These are phyloP conservation scores for Thelephora terrestris DNA, from an alignment of 1,284 basidiomycete genomes.

Conservation along the genomic window DNA sequence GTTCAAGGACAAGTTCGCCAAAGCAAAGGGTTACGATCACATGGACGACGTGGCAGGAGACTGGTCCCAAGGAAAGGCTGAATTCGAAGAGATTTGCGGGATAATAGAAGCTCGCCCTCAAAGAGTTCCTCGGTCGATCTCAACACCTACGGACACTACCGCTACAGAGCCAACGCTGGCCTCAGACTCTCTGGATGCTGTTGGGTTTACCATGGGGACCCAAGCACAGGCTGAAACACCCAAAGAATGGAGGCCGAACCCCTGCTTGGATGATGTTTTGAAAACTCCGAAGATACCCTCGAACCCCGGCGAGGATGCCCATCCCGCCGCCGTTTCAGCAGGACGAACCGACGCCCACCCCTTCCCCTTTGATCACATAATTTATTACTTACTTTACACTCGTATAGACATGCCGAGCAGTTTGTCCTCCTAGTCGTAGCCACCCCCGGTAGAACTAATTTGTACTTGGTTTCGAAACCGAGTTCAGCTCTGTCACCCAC, in stretches of 20 bases:
- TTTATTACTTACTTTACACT: too few species aligned
- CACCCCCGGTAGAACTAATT: too few species aligned
- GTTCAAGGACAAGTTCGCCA: slow-evolving; percentile 43
- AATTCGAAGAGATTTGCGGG: slow-evolving; percentile 45
- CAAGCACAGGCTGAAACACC: slow-evolving; percentile 22
- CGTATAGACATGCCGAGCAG: too few species aligned
- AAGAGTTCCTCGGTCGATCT: slow-evolving; percentile 3
- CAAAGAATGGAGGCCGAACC: slow-evolving; percentile 24
- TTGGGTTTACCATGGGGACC: neutral
- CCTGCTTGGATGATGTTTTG: slow-evolving; percentile 13
- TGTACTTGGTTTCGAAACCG: too few species aligned
- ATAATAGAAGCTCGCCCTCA: slow-evolving; percentile 38
- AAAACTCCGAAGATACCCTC: slow-evolving; percentile 29
- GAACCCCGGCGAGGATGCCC: slow-evolving; percentile 25
- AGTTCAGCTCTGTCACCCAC: too few species aligned
- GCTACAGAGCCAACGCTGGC: too few species aligned
- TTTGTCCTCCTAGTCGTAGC: too few species aligned
- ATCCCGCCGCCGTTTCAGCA: slow-evolving; percentile 25
- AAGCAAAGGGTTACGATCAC: slow-evolving; percentile 60
- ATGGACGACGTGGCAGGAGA: slow-evolving; percentile 41
- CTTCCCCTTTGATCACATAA: slow-evolving; percentile 13
- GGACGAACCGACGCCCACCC: slow-evolving; percentile 24
- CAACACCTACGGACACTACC: too few species aligned
- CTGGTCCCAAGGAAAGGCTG: slow-evolving; percentile 48
- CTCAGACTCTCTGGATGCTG: slow-evolving; percentile 4